Base-by-base conservation (phyloP, 164 flowering plant genomes). In the Liriodendron chinense region DNA sequence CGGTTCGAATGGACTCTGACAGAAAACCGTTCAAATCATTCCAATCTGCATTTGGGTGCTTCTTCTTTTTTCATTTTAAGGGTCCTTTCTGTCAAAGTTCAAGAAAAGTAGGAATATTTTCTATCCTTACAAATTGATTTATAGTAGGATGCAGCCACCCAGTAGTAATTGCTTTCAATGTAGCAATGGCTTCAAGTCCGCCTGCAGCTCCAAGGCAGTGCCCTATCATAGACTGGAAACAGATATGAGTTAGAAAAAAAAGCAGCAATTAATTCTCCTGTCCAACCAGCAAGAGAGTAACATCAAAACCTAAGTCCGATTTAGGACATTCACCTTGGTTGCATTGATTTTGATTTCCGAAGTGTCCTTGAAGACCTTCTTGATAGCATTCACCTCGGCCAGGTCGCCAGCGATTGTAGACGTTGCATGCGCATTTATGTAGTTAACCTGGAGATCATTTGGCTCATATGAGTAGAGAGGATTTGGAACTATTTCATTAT, bases 151-250 rank as follows among this genome's bases (percentile, higher is more conserved):
- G 97, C 85, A 93, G 76, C 98, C 98, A 94, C 74, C 97, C 97
- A 3, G 97, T 89, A 10, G 75, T 89, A 26, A 93, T 90, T 76
- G 96, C 94, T 77, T 94, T 94, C 53, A 94, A 80, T n/a, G 94
- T 87, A 47, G 98, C 97, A 78, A 93, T 92, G 67, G 98, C 98
- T 86, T 94, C 98, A 81, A 94, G 71, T 18, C 98, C 97, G 34
- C 98, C 98, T 66, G 98, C 90, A 70, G 98, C 95, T 76, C 98
- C 98, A 65, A 94, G 96, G 79, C 94, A 90, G 78, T 94, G 98
- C 61, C 97, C 98, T 68, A 94, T 94, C 98, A 94, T 89, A 63
- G 98, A 94, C 98, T 94, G 92, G 56, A 80, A 68, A 26, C 47
- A 56, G 75, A 70, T 20, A 64, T 28, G 9, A 57, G 56, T 22